Conservation (phyloP, 1,284 basidiomycete genomes). For the Lentinula novae-zelandiae region DNA sequence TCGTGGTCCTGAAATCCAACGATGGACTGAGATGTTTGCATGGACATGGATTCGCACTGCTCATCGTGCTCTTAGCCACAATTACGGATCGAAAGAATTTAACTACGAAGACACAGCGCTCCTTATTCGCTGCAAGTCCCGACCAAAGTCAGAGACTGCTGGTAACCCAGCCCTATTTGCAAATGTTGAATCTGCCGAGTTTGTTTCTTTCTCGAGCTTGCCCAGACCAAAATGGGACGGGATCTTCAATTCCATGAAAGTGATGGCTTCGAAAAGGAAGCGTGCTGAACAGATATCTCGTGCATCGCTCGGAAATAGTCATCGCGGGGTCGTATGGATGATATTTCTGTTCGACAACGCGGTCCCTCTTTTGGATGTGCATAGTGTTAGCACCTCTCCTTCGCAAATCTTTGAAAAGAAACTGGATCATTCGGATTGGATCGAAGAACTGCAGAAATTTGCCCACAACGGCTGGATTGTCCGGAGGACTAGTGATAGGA, state of each 20-base stretch:
- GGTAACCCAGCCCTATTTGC: background rate
- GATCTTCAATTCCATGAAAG: background rate
- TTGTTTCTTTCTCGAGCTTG: background rate
- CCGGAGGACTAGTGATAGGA: background rate
- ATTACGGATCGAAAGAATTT: background rate
- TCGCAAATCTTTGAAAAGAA: background rate
- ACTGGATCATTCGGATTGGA: background rate
- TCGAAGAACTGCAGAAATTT: background rate
- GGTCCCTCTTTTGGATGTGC: background rate
- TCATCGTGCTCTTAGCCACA: background rate
- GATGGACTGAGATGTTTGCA: background rate
- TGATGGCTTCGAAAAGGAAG: background rate
- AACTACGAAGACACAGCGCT: background rate
- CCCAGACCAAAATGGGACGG: background rate
- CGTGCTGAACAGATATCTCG: background rate
- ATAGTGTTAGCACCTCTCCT: background rate
- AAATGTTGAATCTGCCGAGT: background rate
- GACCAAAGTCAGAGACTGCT: background rate
- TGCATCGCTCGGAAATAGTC: background rate
- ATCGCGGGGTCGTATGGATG: background rate
- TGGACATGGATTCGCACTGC: slow-evolving; percentile 2
- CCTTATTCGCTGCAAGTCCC: background rate
- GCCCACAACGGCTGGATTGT: background rate
- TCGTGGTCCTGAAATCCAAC: background rate
- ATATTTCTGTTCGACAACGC: background rate